phyloP scores from a whole-genome alignment of 192 early-diverging fungal genomes.

The Tieghemiomyces parasiticus region DNA sequence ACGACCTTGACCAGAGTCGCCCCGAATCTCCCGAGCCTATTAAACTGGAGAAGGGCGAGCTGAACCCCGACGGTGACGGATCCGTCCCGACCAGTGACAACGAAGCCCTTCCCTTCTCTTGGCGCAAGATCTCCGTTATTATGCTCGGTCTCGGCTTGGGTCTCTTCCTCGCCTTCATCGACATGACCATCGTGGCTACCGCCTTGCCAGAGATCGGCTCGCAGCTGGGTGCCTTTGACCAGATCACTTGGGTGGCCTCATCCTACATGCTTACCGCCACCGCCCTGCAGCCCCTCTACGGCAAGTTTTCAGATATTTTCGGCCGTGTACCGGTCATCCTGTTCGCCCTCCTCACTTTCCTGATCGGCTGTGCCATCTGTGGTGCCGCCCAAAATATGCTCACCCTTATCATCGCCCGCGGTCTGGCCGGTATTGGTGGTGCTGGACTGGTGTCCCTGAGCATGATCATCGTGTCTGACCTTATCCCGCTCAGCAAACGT shows the following conservation, averaged over 20 bases:
- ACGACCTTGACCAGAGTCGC: not conserved
- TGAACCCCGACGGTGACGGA: too few relatives aligned
- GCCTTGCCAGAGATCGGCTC: conserved; percentile 50
- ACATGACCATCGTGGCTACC: conserved; percentile 66
- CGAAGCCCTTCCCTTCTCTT: not conserved
- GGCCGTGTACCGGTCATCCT: not conserved
- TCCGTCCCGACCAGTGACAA: not conserved
- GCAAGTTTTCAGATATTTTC: conserved; percentile 4
- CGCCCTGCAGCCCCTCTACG: conserved; percentile 2
- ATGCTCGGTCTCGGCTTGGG: conserved; percentile 28
- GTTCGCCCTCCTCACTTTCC: not conserved
- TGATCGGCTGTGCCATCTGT: conserved; percentile 1
- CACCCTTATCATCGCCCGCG: not conserved
- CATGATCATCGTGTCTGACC: not conserved
- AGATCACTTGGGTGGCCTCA: not conserved
- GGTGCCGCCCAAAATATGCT: not conserved
- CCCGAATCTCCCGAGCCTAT: not conserved
- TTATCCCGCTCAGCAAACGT: not conserved
- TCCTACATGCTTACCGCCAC: conserved; percentile 2
- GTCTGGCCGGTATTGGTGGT: not conserved
- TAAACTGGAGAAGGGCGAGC: too few relatives aligned
- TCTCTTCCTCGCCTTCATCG: conserved; percentile 58
- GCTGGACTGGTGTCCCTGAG: not conserved
- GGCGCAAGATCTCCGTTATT: not conserved
- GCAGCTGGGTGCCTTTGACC: conserved; percentile 38